Base-by-base conservation (phyloP, 441 rosid species). In the Iberis amara region DNA sequence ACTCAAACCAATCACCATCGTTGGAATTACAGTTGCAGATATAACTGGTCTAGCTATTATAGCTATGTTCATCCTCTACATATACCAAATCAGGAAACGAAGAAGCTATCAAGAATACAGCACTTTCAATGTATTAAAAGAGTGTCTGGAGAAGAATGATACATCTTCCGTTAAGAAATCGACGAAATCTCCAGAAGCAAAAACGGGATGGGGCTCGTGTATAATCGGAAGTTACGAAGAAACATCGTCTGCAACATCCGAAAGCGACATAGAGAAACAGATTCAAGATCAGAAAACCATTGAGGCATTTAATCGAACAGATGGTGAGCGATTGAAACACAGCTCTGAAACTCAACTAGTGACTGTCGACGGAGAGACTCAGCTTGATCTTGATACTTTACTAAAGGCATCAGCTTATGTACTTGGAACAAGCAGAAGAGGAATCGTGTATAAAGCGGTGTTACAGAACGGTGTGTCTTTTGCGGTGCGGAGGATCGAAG, bases 401-500 rank as follows among this genome's bases (percentile, higher is more conserved):
- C 62, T 91, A 37, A 79, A 83, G 75, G 84, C 98, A 3, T 83
- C 96, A 1, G 98, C 59, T 32, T 51, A 50, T 51, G 69, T 87
- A 24, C 37, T 87, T 11, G 95, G 98, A 4, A 65, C 79, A 0
- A 79, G 69, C 4, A 79, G 85, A 8, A 52, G 59, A 7, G 76
- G 80, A 50, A 81, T 85, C 1, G 81, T 87, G 48, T 91, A 85
- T 73, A 91, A 80, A 61, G 96, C 92, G 3, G 90, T 81, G 61
- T 66, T 91, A 0, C 77, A 60, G 13, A 72, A 81, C 63, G 94
- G 95, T 4, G 68, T 59, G 4, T 76, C 80, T 0, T 72, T 85
- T 36, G 90, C 96, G 0, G 96, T 87, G 44, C 60, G 96, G 44
- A 71, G 95, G 41, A 87, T 91, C 7, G 96, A 87, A 35, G 50